Conservation (phyloP, 257 asterid species). For the Solanum tarijense region DNA sequence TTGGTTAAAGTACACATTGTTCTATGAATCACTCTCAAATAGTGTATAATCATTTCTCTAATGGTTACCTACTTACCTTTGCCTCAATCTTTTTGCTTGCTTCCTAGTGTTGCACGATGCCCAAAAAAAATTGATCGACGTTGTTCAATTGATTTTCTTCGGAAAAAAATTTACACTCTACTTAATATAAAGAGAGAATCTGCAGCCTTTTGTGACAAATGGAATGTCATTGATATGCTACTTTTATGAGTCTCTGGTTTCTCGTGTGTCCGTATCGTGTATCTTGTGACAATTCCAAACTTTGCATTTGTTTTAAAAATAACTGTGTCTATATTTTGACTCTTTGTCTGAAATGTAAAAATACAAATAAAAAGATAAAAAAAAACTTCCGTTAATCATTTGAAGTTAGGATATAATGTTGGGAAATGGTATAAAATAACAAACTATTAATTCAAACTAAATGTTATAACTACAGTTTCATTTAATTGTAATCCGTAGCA, state of each 20-base stretch:
- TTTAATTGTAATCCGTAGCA: too few relatives aligned
- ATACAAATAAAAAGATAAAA: neutral
- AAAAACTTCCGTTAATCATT: neutral
- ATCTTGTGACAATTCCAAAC: neutral
- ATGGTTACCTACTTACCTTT: neutral
- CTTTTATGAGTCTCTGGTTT: neutral
- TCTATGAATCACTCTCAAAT: neutral
- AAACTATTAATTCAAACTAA: too few relatives aligned
- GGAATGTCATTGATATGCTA: neutral
- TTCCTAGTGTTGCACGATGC: neutral
- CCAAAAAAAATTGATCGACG: neutral
- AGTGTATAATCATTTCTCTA: neutral
- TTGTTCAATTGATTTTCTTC: neutral
- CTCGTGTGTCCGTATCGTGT: neutral
- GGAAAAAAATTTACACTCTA: neutral
- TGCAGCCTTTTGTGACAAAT: neutral
- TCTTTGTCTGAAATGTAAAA: neutral
- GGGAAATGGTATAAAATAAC: too few relatives aligned
- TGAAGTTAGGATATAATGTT: neutral
- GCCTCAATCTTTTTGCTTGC: neutral
- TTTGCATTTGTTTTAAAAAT: neutral
- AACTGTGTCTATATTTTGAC: neutral
- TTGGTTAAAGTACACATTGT: neutral
- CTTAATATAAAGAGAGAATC: neutral
- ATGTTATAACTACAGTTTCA: too few relatives aligned